Percentiles rank a stretch among this genome's conserved stretches.
Conservation (phyloP, 768 basidiomycete genomes). For the Calocybe gangraenosa region DNA sequence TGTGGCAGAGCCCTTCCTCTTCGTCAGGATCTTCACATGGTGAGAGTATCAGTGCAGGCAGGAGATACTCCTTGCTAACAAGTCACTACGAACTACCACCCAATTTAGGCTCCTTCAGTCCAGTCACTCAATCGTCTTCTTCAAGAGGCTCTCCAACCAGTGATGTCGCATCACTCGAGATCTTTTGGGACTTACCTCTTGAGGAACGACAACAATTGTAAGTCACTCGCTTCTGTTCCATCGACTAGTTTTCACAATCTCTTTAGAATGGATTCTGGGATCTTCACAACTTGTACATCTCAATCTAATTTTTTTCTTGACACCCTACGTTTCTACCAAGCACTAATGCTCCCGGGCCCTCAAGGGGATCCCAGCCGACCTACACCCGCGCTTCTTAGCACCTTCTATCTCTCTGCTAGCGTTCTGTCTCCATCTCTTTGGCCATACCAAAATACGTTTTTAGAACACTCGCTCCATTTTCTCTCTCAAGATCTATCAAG, state of each 20-base stretch:
- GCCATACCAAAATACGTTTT: not conserved
- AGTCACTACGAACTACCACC: not conserved
- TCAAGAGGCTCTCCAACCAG: not conserved
- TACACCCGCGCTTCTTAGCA: conserved; percentile 42
- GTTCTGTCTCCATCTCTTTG: conserved; percentile 27
- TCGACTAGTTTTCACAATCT: not conserved
- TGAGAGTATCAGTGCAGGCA: not conserved
- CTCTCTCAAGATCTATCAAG: conserved; percentile 7
- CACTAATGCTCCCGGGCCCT: conserved; percentile 40
- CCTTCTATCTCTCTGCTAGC: conserved; percentile 45
- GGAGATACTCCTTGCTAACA: not conserved
- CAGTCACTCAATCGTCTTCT: not conserved
- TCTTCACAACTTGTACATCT: not conserved
- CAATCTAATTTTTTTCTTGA: conserved; percentile 63
- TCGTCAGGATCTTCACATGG: not conserved
- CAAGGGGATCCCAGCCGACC: conserved; percentile 41
- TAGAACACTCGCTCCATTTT: not conserved
- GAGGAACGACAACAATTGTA: not conserved
- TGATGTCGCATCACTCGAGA: not conserved
- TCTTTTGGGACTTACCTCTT: not conserved
- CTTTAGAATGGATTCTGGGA: conserved; percentile 3
- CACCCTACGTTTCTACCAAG: conserved; percentile 37
- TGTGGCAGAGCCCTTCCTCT: not conserved
- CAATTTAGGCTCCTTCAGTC: not conserved
- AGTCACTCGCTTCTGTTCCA: not conserved